Evolutionary conservation across 2,329 filamentous ascomycete genomes (phyloP).

Genomic region (Microcyclosporella mali): DNA sequence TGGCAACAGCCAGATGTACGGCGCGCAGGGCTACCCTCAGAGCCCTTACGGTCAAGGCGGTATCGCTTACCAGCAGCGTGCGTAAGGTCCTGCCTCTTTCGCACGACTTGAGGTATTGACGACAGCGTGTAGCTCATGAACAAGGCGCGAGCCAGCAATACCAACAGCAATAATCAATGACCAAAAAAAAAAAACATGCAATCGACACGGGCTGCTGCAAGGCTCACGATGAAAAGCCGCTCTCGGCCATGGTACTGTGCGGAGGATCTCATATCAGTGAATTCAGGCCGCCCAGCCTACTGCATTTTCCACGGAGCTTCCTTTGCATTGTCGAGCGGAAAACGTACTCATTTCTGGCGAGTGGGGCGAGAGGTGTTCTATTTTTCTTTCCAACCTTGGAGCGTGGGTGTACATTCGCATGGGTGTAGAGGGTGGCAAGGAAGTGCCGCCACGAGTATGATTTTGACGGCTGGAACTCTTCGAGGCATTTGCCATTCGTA

Average conservation of each 20-base stretch:
- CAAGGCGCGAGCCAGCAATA: conserved; percentile 14
- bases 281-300: conserved; percentile 2
- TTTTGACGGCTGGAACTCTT: conserved; percentile 12
- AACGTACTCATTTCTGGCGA: background rate
- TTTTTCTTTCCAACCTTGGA: background rate
- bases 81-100: conserved; percentile 18
- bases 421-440: background rate
- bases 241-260: conserved; percentile 3
- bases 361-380: conserved; percentile 7
- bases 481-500: conserved; percentile 10
- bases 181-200: too few relatives aligned
- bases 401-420: conserved; percentile 17
- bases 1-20: conserved; percentile 38
- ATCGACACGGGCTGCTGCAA: too few relatives aligned
- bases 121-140: conserved; percentile 17
- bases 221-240: conserved; percentile 1
- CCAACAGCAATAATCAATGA: conserved; percentile 16
- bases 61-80: conserved; percentile 40
- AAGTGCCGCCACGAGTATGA: too few relatives aligned
- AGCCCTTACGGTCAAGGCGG: conserved; percentile 45
- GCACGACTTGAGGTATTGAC: conserved; percentile 16
- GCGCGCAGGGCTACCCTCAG: conserved; percentile 46
- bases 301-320: conserved; percentile 13
- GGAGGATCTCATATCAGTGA: conserved; percentile 10
- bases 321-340: conserved; percentile 1